Conservation (phyloP, 164 flowering plant genomes). For the Cinnamomum micranthum region DNA sequence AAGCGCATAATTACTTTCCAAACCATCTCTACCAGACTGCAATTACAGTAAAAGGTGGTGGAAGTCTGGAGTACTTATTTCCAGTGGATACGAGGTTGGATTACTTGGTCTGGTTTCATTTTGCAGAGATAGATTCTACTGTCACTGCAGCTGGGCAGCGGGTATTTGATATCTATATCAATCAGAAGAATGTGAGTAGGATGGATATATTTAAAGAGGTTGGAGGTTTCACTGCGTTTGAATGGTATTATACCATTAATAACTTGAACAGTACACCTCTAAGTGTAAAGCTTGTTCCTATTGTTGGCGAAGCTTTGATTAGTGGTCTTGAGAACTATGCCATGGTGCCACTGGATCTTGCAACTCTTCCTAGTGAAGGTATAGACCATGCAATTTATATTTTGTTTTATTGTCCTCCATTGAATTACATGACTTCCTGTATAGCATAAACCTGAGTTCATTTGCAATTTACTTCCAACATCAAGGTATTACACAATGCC, state of each 20-base stretch:
- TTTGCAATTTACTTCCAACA: neutral
- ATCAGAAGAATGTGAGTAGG: constrained; percentile 60
- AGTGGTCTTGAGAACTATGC: constrained; percentile 95
- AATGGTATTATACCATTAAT: constrained; percentile 58
- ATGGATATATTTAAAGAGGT: constrained; percentile 69
- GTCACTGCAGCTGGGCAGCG: constrained; percentile 61
- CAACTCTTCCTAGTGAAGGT: constrained; percentile 85
- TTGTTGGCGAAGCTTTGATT: constrained; percentile 64
- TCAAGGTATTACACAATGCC: neutral
- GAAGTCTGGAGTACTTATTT: constrained; percentile 53
- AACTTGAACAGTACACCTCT: constrained; percentile 64
- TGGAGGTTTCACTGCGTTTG: constrained; percentile 69
- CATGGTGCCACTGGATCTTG: constrained; percentile 68
- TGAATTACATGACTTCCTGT: neutral
- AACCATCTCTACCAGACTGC: constrained; percentile 72
- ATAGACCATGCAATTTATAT: neutral
- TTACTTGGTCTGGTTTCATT: constrained; percentile 89
- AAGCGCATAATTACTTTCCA: constrained; percentile 80
- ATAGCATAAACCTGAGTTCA: neutral
- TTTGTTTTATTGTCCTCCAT: neutral
- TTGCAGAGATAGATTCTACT: constrained; percentile 77
- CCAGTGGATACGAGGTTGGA: constrained; percentile 83
- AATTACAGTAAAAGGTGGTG: constrained; percentile 28
- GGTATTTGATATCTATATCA: constrained; percentile 79
- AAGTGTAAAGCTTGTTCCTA: constrained; percentile 65